Evolutionary conservation across 768 basidiomycete genomes (phyloP).

Genomic region (Russula brevipes): DNA sequence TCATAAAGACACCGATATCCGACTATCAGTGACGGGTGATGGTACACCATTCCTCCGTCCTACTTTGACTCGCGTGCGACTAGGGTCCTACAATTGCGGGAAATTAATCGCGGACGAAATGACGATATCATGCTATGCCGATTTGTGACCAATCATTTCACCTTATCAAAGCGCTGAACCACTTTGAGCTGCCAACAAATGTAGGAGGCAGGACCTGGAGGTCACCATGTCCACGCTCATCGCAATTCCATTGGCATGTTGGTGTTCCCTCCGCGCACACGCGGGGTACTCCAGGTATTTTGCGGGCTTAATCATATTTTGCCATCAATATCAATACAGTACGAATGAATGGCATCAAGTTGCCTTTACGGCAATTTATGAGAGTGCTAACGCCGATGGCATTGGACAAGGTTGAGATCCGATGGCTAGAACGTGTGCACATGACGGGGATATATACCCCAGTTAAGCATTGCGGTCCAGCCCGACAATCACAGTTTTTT

Average conservation of each 20-base stretch:
- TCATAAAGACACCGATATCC: constrained; percentile 29
- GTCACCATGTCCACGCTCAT: too few species aligned
- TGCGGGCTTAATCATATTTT: not conserved
- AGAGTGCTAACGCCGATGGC: not conserved
- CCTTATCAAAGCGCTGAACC: not conserved
- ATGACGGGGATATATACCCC: not conserved
- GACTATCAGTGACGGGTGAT: not conserved
- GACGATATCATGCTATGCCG: not conserved
- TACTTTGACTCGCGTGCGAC: not conserved
- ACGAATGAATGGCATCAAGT: not conserved
- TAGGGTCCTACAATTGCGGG: not conserved
- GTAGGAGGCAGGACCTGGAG: too few species aligned
- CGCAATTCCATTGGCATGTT: too few species aligned
- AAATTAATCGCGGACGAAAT: not conserved
- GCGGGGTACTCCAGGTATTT: not conserved
- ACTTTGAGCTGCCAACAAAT: not conserved
- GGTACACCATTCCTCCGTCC: not conserved
- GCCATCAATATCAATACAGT: too few species aligned
- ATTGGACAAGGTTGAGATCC: not conserved
- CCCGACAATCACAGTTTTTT: not conserved
- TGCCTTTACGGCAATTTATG: not conserved
- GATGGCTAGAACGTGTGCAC: not conserved
- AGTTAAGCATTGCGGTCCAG: not conserved
- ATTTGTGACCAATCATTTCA: not conserved
- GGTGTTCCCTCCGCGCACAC: too few species aligned